Evolutionary conservation across 2,329 filamentous ascomycete genomes (phyloP), one percentile per base, ranked within the genome.

Genomic region (Chaetoscypha palmicola): DNA sequence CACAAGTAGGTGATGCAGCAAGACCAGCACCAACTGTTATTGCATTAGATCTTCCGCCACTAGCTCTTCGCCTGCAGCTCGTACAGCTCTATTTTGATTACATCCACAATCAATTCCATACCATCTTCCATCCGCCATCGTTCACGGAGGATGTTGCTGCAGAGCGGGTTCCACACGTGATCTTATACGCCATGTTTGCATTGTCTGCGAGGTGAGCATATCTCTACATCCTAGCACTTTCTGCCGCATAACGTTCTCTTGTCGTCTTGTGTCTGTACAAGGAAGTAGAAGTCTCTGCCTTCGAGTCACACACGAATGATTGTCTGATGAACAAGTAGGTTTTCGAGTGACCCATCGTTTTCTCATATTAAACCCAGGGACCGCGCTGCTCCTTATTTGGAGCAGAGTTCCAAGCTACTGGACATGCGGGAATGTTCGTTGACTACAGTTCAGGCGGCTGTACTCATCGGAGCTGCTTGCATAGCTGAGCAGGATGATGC

Each of bases 101-200:
- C 23, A 50, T 55, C 10, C 53, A 56, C 37, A 52, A 54, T 28
- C 50, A 54, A 30, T 55, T 54, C 17, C 53, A 56, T 38, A 47
- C 45, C 10, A 24, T 56, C 12, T 56, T 56, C n/a, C 53, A 56
- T 31, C 40, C 48, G 17, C 48, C 50, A n/a, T 50, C 35, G 22
- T 48, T 56, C 17, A 43, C 47, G 12, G 45, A 45, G 23, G 41
- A 51, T 32, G 43, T 55, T 2, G 10, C 26, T 19, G 23, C 41
- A 23, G 47, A 48, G 2, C 36, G 10, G 14, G 46, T 45, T 30
- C 52, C 48, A 4, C 45, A 35, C 24, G 48, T 51, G 19, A 23
- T 55, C 31, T 23, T 56, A 30, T 49, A 46, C 45, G 50, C 48
- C 11, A 52, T 55, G 42, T 43, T 53, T 41, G 52, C 52, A 4